These are phyloP conservation scores for Mycogone perniciosa DNA, from an alignment of 2,329 filamentous ascomycete genomes.

Conservation along the genomic window DNA sequence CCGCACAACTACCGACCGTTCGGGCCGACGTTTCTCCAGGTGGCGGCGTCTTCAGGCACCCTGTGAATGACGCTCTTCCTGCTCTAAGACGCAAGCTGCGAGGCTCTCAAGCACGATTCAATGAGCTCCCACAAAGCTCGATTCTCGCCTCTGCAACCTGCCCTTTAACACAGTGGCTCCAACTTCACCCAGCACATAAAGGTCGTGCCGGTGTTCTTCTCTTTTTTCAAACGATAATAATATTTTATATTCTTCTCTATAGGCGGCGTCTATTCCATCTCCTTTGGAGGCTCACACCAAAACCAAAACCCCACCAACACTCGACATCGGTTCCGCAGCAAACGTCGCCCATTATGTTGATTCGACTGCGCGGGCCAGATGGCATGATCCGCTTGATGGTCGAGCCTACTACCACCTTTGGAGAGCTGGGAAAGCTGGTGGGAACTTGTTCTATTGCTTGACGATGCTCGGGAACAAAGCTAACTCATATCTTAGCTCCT, in stretches of 20 bases:
- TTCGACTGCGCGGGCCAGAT: slow-evolving; percentile 84
- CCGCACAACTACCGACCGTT: not conserved
- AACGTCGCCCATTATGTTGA: slow-evolving; percentile 54
- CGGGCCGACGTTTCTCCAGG: slow-evolving; percentile 5
- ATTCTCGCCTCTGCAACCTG: not conserved
- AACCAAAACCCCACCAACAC: not conserved
- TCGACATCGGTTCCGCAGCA: not conserved
- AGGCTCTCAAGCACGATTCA: slow-evolving; percentile 11
- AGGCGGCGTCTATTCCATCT: not conserved
- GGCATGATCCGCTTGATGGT: slow-evolving; percentile 84
- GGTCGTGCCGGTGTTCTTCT: not conserved
- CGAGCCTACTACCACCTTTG: slow-evolving; percentile 67
- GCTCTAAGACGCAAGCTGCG: not conserved
- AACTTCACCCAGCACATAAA: not conserved
- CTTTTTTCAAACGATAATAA: not conserved
- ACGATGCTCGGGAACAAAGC: not conserved
- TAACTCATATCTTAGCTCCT: slow-evolving; percentile 40
- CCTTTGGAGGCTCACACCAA: not conserved
- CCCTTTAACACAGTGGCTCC: not conserved
- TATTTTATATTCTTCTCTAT: not conserved
- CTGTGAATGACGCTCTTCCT: slow-evolving; percentile 24
- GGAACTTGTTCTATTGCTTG: not conserved
- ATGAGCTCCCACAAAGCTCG: slow-evolving; percentile 6
- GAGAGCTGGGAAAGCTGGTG: slow-evolving; percentile 50
- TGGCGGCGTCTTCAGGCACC: slow-evolving; percentile 19